Evolutionary conservation across 352 stramenopile species (phyloP).

Genomic region (Plasmopara viticola): DNA sequence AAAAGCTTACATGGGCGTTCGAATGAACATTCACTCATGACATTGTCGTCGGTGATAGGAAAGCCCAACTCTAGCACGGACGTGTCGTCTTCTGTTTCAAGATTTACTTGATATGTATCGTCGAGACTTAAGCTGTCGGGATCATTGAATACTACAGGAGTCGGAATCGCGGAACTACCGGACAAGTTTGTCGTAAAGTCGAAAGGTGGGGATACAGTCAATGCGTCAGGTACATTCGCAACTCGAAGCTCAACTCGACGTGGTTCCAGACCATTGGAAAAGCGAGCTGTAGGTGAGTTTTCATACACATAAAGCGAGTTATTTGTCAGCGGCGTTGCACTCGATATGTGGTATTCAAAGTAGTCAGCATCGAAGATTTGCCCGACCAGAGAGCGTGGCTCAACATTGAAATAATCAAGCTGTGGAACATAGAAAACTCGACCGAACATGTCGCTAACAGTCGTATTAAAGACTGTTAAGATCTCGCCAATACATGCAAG

Average conservation of each 20-base stretch:
- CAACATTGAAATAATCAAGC: conserved; percentile 46
- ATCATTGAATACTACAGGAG: conserved; percentile 51
- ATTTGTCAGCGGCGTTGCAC: conserved; percentile 5
- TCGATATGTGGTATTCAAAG: conserved; percentile 33
- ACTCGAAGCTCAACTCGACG: conserved; percentile 51
- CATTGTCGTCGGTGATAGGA: conserved; percentile 39
- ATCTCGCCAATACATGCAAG: conserved; percentile 17
- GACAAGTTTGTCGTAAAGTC: conserved; percentile 26
- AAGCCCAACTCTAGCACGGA: conserved; percentile 42
- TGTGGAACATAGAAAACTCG: conserved; percentile 42
- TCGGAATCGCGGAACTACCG: conserved; percentile 11
- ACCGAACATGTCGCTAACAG: conserved; percentile 25
- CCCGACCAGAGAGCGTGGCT: neutral
- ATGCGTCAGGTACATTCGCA: conserved; percentile 34
- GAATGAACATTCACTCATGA: conserved; percentile 42
- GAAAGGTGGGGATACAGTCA: conserved; percentile 44
- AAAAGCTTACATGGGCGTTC: conserved; percentile 42
- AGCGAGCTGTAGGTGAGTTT: conserved; percentile 7
- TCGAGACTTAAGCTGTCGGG: conserved; percentile 28
- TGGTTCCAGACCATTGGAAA: conserved; percentile 7
- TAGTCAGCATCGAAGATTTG: conserved; percentile 11
- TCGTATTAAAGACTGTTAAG: conserved; percentile 4
- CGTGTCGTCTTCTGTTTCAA: conserved; percentile 32
- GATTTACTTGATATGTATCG: conserved; percentile 36
- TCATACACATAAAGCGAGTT: conserved; percentile 10